phyloP scores from a whole-genome alignment of 257 asterid genomes.

The Capsicum pubescens region DNA sequence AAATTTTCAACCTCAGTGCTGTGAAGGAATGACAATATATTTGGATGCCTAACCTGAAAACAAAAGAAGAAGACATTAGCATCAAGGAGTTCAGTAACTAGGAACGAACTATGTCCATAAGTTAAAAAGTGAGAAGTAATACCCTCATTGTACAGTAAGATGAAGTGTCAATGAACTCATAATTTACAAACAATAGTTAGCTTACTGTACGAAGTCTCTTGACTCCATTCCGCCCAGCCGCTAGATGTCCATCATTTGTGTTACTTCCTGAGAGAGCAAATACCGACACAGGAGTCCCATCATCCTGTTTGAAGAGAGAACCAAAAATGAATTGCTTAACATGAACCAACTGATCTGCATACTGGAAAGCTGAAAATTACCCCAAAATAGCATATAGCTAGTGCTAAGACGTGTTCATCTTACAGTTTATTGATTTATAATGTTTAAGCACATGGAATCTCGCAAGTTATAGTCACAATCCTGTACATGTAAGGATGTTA shows the following conservation, averaged over 20 bases:
- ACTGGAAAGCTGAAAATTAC: not conserved
- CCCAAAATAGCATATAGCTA: not conserved
- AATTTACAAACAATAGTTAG: slow-evolving; percentile 28
- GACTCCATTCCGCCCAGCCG: slow-evolving; percentile 99
- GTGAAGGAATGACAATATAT: slow-evolving; percentile 92
- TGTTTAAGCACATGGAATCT: not conserved
- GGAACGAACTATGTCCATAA: not conserved
- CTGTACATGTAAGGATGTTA: not conserved
- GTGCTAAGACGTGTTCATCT: not conserved
- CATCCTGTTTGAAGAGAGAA: slow-evolving; percentile 62
- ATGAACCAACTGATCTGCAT: not conserved
- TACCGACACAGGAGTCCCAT: slow-evolving; percentile 93
- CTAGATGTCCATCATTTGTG: slow-evolving; percentile 84
- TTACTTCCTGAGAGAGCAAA: slow-evolving; percentile 92
- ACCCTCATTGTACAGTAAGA: not conserved
- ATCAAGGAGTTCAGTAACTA: not conserved
- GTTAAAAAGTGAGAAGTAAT: not conserved
- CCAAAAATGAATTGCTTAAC: not conserved
- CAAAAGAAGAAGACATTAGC: slow-evolving; percentile 25
- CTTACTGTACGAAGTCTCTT: slow-evolving; percentile 97
- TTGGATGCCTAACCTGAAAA: slow-evolving; percentile 96
- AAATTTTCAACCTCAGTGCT: slow-evolving; percentile 88
- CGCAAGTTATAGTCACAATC: not conserved
- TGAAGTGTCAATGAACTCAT: slow-evolving; percentile 10
- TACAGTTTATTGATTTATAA: not conserved